Percentiles rank a stretch among this genome's conserved stretches.
Evolutionary conservation across 1,284 basidiomycete species (phyloP).

Genomic region (Leccinum subrobustum): DNA sequence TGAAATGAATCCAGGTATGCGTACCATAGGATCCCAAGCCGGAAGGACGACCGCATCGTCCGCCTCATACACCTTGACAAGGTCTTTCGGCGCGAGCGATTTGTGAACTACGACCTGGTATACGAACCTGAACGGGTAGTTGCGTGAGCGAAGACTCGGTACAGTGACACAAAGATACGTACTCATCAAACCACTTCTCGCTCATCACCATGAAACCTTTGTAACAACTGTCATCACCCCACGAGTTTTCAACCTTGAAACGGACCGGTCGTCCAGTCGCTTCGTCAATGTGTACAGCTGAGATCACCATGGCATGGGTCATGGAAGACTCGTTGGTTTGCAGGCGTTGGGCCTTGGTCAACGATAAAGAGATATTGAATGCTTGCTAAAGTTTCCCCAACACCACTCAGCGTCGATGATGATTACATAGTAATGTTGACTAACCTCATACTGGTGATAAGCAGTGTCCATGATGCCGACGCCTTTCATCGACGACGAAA

Average conservation of each 20-base stretch:
- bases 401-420: constrained; percentile 1
- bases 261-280: constrained; percentile 71
- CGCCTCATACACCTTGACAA: constrained; percentile 77
- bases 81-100: constrained; percentile 73
- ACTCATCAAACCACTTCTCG: constrained; percentile 90
- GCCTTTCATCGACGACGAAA: constrained; percentile 66
- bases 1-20: constrained; percentile 21
- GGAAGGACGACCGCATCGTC: constrained; percentile 66
- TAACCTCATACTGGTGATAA: constrained; percentile 79
- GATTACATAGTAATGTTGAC: constrained; percentile 10
- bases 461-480: constrained; percentile 85
- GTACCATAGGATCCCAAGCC: constrained; percentile 90
- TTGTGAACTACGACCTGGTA: constrained; percentile 89
- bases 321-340: constrained; percentile 81
- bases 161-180: constrained; percentile 34
- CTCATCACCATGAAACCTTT: constrained; percentile 94
- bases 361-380: constrained; percentile 56
- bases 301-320: constrained; percentile 95
- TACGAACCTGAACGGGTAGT: constrained; percentile 53
- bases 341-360: constrained; percentile 85
- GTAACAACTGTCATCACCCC: constrained; percentile 80
- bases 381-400: constrained; percentile 40
- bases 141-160: constrained; percentile 6
- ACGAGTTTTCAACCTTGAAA: constrained; percentile 96
- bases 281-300: constrained; percentile 83